Conservation (phyloP, 2,329 filamentous ascomycete species). For the Volutella citrinella region DNA sequence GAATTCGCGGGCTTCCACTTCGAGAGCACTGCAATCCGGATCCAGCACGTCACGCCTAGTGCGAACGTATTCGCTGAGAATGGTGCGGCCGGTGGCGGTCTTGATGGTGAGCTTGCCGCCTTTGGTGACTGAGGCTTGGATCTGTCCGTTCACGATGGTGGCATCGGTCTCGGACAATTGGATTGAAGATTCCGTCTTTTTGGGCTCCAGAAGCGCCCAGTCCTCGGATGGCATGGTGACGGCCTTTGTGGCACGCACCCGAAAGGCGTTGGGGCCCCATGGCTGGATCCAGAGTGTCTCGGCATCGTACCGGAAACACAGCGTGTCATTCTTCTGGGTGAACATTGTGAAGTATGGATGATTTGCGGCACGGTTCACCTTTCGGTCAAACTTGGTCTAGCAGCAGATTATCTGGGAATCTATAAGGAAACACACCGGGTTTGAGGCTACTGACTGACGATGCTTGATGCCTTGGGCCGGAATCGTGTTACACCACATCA, state of each 20-base stretch:
- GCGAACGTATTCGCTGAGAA: conserved; percentile 32
- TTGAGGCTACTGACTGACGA: too few species aligned
- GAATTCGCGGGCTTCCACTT: conserved; percentile 57
- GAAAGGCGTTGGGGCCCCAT: conserved; percentile 45
- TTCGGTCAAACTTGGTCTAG: too few species aligned
- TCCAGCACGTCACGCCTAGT: conserved; percentile 43
- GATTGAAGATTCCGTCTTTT: conserved; percentile 10
- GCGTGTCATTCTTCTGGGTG: too few species aligned
- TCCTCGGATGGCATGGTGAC: conserved; percentile 31
- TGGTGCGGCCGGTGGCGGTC: conserved; percentile 22
- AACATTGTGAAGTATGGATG: too few species aligned
- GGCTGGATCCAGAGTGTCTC: conserved; percentile 47
- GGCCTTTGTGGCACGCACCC: conserved; percentile 44
- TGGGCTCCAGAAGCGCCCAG: conserved; percentile 34
- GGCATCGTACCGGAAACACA: conserved; percentile 40
- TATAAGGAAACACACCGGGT: too few species aligned
- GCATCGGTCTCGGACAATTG: conserved; percentile 16
- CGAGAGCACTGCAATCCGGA: conserved; percentile 56
- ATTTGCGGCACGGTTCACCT: too few species aligned
- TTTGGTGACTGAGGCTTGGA: conserved; percentile 25
- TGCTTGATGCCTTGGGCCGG: too few species aligned
- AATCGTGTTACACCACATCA: too few species aligned
- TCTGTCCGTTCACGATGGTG: conserved; percentile 28
- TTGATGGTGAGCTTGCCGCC: conserved; percentile 29
- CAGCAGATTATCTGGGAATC: too few species aligned